Conservation (phyloP, 148 eudicot species). For the Mesembryanthemum crystallinum region DNA sequence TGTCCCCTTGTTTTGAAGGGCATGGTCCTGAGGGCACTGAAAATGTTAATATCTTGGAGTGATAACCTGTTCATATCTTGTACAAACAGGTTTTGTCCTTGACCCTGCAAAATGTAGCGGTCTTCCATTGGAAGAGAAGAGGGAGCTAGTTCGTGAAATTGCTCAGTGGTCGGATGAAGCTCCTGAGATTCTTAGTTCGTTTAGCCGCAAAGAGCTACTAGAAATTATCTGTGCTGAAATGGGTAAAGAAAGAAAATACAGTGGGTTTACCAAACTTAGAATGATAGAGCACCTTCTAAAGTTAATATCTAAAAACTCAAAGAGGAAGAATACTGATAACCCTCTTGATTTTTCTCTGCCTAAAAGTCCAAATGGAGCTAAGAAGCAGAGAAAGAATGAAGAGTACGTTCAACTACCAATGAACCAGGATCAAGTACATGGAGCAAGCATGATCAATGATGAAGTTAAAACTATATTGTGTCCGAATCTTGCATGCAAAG, state of each 20-base stretch:
- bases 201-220: constrained; percentile 45
- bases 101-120: constrained; percentile 44
- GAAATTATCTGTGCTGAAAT: constrained; percentile 63
- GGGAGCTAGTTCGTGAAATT: constrained; percentile 47
- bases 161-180: constrained; percentile 48
- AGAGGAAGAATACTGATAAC: constrained; percentile 20
- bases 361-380: constrained; percentile 27
- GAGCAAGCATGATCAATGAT: constrained; percentile 5
- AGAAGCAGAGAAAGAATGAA: constrained; percentile 44
- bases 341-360: constrained; percentile 24
- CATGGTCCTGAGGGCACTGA: background rate
- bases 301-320: constrained; percentile 33
- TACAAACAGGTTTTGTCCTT: constrained; percentile 38
- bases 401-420: constrained; percentile 10
- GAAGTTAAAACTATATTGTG: constrained; percentile 31
- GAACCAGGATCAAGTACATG: constrained; percentile 14
- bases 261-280: constrained; percentile 43
- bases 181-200: constrained; percentile 44
- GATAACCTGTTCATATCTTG: constrained; percentile 5
- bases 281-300: constrained; percentile 56
- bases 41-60: background rate
- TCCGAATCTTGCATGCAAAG: constrained; percentile 50
- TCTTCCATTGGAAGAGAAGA: constrained; percentile 49
- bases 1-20: background rate
- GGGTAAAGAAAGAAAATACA: constrained; percentile 54